A percentile compares a stretch with the other conserved stretches of the same genome.
Conservation (phyloP, 164 flowering plant genomes). For the Santalum album region DNA sequence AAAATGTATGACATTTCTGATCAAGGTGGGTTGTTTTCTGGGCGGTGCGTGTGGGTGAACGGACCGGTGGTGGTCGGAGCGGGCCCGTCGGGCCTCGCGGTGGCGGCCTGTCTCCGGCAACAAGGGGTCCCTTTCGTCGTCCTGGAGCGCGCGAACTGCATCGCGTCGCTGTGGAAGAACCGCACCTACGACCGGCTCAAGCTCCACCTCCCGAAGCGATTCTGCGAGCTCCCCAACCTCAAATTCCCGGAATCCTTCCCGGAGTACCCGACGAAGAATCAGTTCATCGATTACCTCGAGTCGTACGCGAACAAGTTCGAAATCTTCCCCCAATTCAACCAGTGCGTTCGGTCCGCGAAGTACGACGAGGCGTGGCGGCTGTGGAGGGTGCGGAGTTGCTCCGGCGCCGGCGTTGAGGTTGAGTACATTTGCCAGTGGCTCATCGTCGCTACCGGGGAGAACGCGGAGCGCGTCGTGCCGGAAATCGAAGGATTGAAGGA, state of each 20-base stretch:
- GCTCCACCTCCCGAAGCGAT: conserved; percentile 76
- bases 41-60: conserved; percentile 50
- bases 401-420: conserved; percentile 22
- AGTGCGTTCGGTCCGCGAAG: conserved; percentile 49
- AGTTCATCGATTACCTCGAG: conserved; percentile 61
- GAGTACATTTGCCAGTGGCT: conserved; percentile 72
- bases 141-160: conserved; percentile 55
- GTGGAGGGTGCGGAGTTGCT: conserved; percentile 52
- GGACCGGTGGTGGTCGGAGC: conserved; percentile 81
- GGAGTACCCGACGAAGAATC: conserved; percentile 58
- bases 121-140: conserved; percentile 58
- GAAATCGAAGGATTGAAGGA: conserved; percentile 42
- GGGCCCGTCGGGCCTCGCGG: conserved; percentile 76
- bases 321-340: conserved; percentile 51
- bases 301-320: conserved; percentile 40
- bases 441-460: conserved; percentile 77
- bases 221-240: conserved; percentile 61
- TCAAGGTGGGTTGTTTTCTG: conserved; percentile 20
- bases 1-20: conserved; percentile 22
- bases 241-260: conserved; percentile 67
- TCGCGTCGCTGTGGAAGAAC: conserved; percentile 68
- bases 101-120: conserved; percentile 53
- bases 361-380: conserved; percentile 46
- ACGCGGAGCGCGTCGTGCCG: conserved; percentile 60
- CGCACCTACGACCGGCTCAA: conserved; percentile 63